Conservation (phyloP, 139 green algal species). For the Astrephomene gubernaculifera region DNA sequence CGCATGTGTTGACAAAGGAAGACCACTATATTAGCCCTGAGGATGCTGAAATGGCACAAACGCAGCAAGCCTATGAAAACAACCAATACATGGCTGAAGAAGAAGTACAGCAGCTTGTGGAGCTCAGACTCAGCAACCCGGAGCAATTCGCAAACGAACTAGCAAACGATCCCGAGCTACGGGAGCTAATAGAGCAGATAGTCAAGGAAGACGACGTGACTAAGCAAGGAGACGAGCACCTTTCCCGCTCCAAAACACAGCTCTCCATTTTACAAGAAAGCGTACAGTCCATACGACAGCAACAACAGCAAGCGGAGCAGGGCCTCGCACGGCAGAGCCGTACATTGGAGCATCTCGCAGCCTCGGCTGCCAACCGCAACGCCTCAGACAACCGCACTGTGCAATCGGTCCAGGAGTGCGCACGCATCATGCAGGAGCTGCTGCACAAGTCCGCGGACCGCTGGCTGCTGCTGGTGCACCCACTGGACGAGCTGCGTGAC, state of each 20-base stretch:
- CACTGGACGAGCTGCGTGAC: slow-evolving; percentile 36
- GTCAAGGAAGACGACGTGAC: neutral
- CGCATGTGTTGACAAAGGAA: neutral
- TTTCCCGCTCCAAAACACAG: neutral
- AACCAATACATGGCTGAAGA: neutral
- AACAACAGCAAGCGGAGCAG: slow-evolving; percentile 25
- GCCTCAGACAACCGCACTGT: neutral
- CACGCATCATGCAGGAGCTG: slow-evolving; percentile 11
- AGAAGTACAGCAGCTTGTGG: neutral
- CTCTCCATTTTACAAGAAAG: neutral
- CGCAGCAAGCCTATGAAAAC: neutral
- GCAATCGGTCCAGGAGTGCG: slow-evolving; percentile 6
- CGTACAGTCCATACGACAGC: neutral
- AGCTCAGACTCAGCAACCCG: neutral
- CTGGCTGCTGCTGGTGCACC: slow-evolving; percentile 19
- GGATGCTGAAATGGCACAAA: slow-evolving; percentile 5
- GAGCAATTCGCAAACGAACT: neutral
- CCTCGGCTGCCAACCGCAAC: neutral
- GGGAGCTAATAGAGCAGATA: neutral
- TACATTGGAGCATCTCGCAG: neutral
- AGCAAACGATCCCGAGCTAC: neutral
- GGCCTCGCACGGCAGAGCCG: neutral
- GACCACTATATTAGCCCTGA: slow-evolving; percentile 3
- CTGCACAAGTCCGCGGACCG: neutral
- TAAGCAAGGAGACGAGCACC: neutral